Evolutionary conservation across 2,329 filamentous ascomycete species (phyloP), one percentile per base, ranked within the genome.

Genomic region (Esteya vermicola): DNA sequence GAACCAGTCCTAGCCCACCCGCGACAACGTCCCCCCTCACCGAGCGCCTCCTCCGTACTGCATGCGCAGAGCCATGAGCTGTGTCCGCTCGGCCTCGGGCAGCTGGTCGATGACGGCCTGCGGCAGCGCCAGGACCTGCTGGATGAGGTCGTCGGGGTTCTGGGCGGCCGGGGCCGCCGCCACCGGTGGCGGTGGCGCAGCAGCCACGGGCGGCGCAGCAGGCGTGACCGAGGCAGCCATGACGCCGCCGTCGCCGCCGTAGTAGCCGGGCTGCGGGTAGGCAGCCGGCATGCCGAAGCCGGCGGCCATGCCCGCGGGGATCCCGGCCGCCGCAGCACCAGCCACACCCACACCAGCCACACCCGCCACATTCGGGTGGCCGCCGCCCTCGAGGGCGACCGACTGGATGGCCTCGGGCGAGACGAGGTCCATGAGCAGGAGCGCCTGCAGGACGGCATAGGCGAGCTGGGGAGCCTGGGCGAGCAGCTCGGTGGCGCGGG

Each of bases 381-480:
- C 4, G 16, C 21, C 22, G 9, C 20, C 14, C 21, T 47, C 47
- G 39, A 95, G n/a, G n/a, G n/a, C 71, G 23, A 96, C 84, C 5
- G 81, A 79, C 46, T 80, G 74, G 40, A 96, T 78, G 4, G 86
- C 78, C 51, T 79, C 78, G 13, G 85, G 82, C 43, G 91, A 89
- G 41, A 96, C 85, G 9, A 96, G 76, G 34, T 86, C 85, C 75
- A 96, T 91, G 28, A 95, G 75, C 3, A 96, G 74, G 9, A 96
- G 72, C 20, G 88, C 83, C 61, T 96, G 89, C 63, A 96, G 96
- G 48, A 96, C 81, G 43, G 91, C 91, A 53, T 93, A 96, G 5
- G 85, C 78, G 33, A 98, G 76, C 61, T 98, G 91, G 0, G 91
- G 91, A 2, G 88, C 86, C 62, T 89, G 81, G 46, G 81, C 72